Percentiles rank a stretch among this genome's conserved stretches.
phyloP scores from a whole-genome alignment of 352 stramenopile genomes.

The Vaucheria bursata region DNA sequence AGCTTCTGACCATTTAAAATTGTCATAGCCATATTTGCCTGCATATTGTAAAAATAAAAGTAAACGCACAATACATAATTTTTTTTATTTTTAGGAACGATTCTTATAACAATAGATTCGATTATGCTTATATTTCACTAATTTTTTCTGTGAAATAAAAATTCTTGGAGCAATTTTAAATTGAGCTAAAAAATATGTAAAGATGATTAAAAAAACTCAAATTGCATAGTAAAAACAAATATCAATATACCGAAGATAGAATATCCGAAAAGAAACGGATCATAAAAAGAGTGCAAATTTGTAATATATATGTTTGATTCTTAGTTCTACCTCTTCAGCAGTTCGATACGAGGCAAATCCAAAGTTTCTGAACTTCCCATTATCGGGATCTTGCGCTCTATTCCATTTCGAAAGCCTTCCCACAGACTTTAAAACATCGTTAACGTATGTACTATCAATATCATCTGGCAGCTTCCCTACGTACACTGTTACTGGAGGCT shows the following conservation, averaged over 20 bases:
- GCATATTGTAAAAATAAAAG: too few species aligned
- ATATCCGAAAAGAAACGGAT: neutral
- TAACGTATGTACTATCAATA: conserved; percentile 25
- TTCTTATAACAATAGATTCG: neutral
- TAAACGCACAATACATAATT: neutral
- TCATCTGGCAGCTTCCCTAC: conserved; percentile 37
- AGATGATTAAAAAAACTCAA: too few species aligned
- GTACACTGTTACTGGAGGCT: conserved; percentile 25
- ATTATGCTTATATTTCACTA: neutral
- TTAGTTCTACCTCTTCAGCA: conserved; percentile 19
- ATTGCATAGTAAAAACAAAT: conserved; percentile 10
- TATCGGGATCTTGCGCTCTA: conserved; percentile 36
- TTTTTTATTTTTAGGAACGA: neutral
- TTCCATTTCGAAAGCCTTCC: conserved; percentile 44
- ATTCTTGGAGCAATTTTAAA: too few species aligned
- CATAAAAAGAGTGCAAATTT: too few species aligned
- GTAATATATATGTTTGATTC: conserved; percentile 13
- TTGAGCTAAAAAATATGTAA: too few species aligned
- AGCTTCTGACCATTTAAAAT: conserved; percentile 42
- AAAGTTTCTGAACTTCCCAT: conserved; percentile 34
- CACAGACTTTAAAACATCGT: conserved; percentile 26
- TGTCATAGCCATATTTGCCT: neutral
- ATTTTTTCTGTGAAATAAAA: too few species aligned
- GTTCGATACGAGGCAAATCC: conserved; percentile 37
- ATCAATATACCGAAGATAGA: neutral